phyloP scores from a whole-genome alignment of 208 protist species.

The Leishmania lainsoni region DNA sequence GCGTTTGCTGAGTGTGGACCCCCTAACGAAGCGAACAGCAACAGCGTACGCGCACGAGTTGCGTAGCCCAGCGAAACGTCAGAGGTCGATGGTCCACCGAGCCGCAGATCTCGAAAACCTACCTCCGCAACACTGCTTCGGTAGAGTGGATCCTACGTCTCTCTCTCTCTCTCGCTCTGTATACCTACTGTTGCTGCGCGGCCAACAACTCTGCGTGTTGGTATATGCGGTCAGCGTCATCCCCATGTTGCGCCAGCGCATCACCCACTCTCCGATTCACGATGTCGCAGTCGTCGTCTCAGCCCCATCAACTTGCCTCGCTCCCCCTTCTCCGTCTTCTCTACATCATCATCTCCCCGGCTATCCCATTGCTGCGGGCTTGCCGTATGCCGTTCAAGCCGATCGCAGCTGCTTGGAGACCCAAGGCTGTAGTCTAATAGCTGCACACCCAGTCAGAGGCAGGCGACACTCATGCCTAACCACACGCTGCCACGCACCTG shows the following conservation, averaged over 20 bases:
- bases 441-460: neutral
- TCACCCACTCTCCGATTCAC: neutral
- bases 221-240: neutral
- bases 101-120: neutral
- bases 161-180: neutral
- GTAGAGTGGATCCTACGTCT: neutral
- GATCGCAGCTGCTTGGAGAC: neutral
- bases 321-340: neutral
- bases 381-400: neutral
- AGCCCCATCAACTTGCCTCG: neutral
- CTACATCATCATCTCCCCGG: neutral
- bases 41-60: neutral
- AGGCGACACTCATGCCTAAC: neutral
- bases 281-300: neutral
- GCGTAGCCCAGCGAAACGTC: neutral
- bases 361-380: neutral
- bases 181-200: neutral
- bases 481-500: neutral
- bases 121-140: neutral
- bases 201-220: neutral
- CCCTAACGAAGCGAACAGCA: neutral
- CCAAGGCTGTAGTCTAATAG: neutral
- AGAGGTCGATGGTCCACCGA: neutral
- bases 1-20: neutral
- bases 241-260: neutral